These are phyloP conservation scores for Pleurotus tuber-regium DNA, from an alignment of 768 basidiomycete species.

Conservation along the genomic window DNA sequence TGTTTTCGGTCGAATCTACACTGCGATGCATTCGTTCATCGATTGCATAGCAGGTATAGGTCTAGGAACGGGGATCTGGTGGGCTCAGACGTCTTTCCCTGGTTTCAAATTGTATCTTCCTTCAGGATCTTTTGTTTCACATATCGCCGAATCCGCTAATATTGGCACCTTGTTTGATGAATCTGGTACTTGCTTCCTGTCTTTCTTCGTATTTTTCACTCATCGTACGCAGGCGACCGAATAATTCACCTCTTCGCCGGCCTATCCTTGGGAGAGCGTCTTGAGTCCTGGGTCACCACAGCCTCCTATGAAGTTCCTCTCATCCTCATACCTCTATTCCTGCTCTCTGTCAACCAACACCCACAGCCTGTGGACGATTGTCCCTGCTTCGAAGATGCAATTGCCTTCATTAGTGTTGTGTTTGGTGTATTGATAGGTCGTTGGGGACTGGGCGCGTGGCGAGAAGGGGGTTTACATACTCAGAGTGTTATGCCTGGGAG, in stretches of 20 bases:
- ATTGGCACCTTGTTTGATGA: background rate
- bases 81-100: slow-evolving; percentile 33
- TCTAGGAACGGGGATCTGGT: slow-evolving; percentile 74
- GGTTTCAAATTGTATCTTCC: slow-evolving; percentile 7
- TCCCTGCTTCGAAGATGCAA: slow-evolving; percentile 97
- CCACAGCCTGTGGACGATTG: slow-evolving; percentile 96
- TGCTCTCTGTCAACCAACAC: slow-evolving; percentile 82
- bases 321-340: slow-evolving; percentile 56
- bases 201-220: slow-evolving; percentile 22
- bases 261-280: slow-evolving; percentile 30
- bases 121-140: slow-evolving; percentile 4
- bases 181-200: slow-evolving; percentile 16
- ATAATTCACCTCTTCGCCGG: slow-evolving; percentile 36
- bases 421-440: slow-evolving; percentile 67
- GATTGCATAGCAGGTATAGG: slow-evolving; percentile 64
- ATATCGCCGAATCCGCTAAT: background rate
- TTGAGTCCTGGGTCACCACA: slow-evolving; percentile 32
- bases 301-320: slow-evolving; percentile 59
- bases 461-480: slow-evolving; percentile 23
- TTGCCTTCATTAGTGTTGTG: slow-evolving; percentile 85
- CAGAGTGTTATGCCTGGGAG: slow-evolving; percentile 56
- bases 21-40: slow-evolving; percentile 85
- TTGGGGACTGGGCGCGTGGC: slow-evolving; percentile 56
- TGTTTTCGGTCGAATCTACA: slow-evolving; percentile 79
- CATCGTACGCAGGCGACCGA: slow-evolving; percentile 14